These are phyloP conservation scores for Benincasa hispida DNA, from an alignment of 306 rosid species.

Conservation along the genomic window DNA sequence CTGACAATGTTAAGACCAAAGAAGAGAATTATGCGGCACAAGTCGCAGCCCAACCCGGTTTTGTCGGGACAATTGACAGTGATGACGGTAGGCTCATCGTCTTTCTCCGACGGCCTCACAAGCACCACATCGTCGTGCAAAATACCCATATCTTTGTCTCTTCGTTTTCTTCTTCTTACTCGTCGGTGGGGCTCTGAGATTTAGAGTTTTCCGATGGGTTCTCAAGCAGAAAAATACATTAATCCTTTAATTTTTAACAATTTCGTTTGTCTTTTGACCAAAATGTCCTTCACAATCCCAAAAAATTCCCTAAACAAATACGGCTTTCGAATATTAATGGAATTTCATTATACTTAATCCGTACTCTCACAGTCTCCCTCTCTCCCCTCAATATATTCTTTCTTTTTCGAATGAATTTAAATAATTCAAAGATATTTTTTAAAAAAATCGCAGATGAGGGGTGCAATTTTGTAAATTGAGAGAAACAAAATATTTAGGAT, in stretches of 20 bases:
- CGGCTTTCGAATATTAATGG: neutral
- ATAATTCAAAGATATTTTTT: neutral
- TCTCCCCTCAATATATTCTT: neutral
- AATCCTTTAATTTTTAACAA: neutral
- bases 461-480: neutral
- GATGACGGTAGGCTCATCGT: slow-evolving; percentile 53
- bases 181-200: neutral
- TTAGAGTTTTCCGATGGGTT: neutral
- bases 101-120: slow-evolving; percentile 45
- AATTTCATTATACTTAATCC: neutral
- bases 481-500: neutral
- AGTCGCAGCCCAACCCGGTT: slow-evolving; percentile 85
- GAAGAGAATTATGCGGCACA: slow-evolving; percentile 91
- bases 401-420: no score
- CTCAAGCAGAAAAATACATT: neutral
- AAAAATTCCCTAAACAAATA: neutral
- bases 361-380: neutral
- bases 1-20: slow-evolving; percentile 79
- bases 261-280: neutral
- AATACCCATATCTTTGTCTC: slow-evolving; percentile 42
- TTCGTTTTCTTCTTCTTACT: slow-evolving; percentile 7
- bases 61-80: slow-evolving; percentile 96
- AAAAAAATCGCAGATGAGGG: neutral
- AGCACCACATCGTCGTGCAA: slow-evolving; percentile 71
- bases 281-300: neutral